phyloP scores from a whole-genome alignment of 2,329 filamentous ascomycete genomes.

The Cercospora sp. region DNA sequence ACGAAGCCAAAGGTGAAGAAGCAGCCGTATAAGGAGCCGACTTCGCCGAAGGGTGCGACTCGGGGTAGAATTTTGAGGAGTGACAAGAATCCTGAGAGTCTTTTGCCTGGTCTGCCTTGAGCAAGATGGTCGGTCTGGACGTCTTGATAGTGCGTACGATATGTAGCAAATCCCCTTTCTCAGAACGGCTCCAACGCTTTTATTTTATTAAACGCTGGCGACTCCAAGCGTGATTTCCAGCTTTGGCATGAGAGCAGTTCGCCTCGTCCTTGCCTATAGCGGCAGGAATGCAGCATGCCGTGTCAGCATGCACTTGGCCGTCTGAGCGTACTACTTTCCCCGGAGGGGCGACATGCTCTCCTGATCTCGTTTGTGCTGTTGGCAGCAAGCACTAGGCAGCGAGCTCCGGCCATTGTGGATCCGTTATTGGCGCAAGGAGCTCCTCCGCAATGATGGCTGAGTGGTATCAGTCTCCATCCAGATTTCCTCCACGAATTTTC shows the following conservation, averaged over 20 bases:
- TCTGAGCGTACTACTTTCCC: no score
- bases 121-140: not conserved
- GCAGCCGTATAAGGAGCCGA: no score
- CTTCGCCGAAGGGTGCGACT: not conserved
- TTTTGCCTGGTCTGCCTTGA: not conserved
- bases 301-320: no score
- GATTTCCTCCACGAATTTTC: no score
- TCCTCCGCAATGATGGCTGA: no score
- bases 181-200: not conserved
- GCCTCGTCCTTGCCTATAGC: not conserved
- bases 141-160: not conserved
- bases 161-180: not conserved
- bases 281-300: no score
- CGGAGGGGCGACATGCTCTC: no score
- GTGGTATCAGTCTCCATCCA: no score
- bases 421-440: no score
- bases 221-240: not conserved
- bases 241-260: not conserved
- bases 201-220: not conserved
- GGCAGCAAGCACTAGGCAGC: no score
- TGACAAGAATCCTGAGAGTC: not conserved
- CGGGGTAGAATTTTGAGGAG: not conserved
- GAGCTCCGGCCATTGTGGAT: no score
- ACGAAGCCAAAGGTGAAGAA: not conserved
- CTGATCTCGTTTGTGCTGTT: no score